Conservation (phyloP, 371 early-diverging fungal species). For the Mortierella sp. region DNA sequence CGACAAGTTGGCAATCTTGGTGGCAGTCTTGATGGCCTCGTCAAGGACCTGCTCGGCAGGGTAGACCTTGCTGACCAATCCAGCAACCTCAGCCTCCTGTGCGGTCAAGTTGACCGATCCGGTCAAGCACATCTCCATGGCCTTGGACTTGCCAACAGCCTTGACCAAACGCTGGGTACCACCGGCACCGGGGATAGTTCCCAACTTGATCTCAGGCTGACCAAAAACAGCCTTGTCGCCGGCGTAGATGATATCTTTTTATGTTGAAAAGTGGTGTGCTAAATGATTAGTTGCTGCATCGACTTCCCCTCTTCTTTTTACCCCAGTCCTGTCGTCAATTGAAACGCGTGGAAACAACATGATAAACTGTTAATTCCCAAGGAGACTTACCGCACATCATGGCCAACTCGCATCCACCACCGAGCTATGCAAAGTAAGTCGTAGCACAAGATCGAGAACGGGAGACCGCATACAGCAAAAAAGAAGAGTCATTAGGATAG, state of each 20-base stretch:
- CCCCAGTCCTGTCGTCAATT: not conserved
- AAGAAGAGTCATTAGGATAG: constrained; percentile 6
- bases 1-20: constrained; percentile 87
- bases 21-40: constrained; percentile 92
- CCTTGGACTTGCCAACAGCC: constrained; percentile 98
- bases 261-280: not conserved
- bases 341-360: not conserved
- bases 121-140: constrained; percentile 96
- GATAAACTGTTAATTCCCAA: not conserved
- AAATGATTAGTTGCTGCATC: constrained; percentile 39
- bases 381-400: constrained; percentile 91
- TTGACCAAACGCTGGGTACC: constrained; percentile 93
- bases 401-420: constrained; percentile 98
- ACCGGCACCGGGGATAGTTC: constrained; percentile 94
- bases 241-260: constrained; percentile 94
- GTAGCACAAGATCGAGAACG: not conserved
- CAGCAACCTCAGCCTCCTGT: constrained; percentile 87
- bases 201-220: constrained; percentile 99
- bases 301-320: not conserved
- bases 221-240: constrained; percentile 97
- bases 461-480: not conserved
- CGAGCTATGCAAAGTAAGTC: constrained; percentile 69
- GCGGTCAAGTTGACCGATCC: constrained; percentile 90
- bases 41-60: constrained; percentile 91
- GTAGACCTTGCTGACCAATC: constrained; percentile 92